These are phyloP conservation scores for Cyclostephanos invisitatus DNA, from an alignment of 108 stramenopile genomes.

Conservation along the genomic window DNA sequence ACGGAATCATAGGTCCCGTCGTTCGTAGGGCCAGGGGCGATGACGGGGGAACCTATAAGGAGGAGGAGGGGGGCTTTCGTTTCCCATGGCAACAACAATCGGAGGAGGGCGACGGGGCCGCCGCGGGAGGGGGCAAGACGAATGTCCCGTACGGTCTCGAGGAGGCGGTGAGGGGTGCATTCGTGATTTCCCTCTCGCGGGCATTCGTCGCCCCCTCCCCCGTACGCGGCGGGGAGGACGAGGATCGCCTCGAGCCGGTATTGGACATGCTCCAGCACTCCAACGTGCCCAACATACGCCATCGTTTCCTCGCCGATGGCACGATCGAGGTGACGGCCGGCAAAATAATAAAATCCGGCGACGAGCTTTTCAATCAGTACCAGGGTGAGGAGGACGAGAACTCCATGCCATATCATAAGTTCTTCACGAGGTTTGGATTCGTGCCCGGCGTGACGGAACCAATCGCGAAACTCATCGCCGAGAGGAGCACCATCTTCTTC, in stretches of 20 bases:
- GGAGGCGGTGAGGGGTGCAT: slow-evolving; percentile 70
- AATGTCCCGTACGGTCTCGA: slow-evolving; percentile 46
- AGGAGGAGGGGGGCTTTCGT: slow-evolving; percentile 27
- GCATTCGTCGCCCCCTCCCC: slow-evolving; percentile 53
- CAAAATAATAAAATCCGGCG: slow-evolving; percentile 40
- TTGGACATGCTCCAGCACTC: slow-evolving; percentile 74
- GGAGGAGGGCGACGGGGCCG: slow-evolving; percentile 6
- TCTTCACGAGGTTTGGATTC: slow-evolving; percentile 78
- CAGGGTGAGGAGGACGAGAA: slow-evolving; percentile 64
- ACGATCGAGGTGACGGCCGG: slow-evolving; percentile 65
- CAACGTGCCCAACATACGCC: slow-evolving; percentile 57
- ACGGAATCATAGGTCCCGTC: slow-evolving; percentile 49
- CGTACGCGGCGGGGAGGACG: slow-evolving; percentile 32
- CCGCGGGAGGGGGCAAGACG: neutral
- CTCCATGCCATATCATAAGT: slow-evolving; percentile 73
- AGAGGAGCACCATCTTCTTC: slow-evolving; percentile 72
- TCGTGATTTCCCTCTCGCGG: slow-evolving; percentile 65
- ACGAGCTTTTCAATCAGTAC: slow-evolving; percentile 73
- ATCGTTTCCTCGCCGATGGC: slow-evolving; percentile 39
- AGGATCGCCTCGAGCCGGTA: slow-evolving; percentile 68
- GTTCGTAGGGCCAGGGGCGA: slow-evolving; percentile 61
- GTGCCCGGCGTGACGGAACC: slow-evolving; percentile 67
- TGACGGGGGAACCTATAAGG: slow-evolving; percentile 10
- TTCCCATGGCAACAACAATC: slow-evolving; percentile 51
- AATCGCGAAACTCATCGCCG: slow-evolving; percentile 57